phyloP scores from a whole-genome alignment of 2,329 filamentous ascomycete species.

The Hymenoscyphus scutula region DNA sequence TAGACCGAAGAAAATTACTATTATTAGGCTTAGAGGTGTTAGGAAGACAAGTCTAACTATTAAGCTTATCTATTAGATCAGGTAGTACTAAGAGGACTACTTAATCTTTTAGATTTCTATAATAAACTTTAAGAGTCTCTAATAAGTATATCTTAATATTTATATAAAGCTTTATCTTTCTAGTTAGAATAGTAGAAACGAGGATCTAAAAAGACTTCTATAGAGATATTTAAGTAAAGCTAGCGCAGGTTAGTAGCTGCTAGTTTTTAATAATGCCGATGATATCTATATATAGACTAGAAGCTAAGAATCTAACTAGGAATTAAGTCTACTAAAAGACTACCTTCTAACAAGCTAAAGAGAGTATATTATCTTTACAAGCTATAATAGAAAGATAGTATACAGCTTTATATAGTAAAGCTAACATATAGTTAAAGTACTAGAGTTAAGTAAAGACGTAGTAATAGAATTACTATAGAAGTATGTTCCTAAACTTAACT shows the following conservation, averaged over 20 bases:
- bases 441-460: slow-evolving; percentile 33
- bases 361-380: slow-evolving; percentile 40
- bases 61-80: slow-evolving; percentile 1
- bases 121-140: slow-evolving; percentile 6
- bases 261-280: slow-evolving; percentile 10
- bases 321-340: slow-evolving; percentile 19
- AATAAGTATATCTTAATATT: slow-evolving; percentile 1
- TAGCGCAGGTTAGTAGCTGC: background rate
- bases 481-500: slow-evolving; percentile 20
- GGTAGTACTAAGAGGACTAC: background rate
- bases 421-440: slow-evolving; percentile 33
- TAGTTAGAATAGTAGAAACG: background rate
- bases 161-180: background rate
- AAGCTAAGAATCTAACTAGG: slow-evolving; percentile 21
- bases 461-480: slow-evolving; percentile 32
- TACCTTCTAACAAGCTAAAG: slow-evolving; percentile 37
- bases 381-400: slow-evolving; percentile 36
- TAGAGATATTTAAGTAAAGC: slow-evolving; percentile 3
- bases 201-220: slow-evolving; percentile 1
- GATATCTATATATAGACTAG: slow-evolving; percentile 8
- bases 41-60: background rate
- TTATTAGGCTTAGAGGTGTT: slow-evolving; percentile 5
- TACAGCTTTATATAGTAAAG: slow-evolving; percentile 25
- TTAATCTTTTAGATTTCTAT: slow-evolving; percentile 7
- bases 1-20: background rate